phyloP scores from a whole-genome alignment of 306 rosid species.

The Prosopis cineraria region DNA sequence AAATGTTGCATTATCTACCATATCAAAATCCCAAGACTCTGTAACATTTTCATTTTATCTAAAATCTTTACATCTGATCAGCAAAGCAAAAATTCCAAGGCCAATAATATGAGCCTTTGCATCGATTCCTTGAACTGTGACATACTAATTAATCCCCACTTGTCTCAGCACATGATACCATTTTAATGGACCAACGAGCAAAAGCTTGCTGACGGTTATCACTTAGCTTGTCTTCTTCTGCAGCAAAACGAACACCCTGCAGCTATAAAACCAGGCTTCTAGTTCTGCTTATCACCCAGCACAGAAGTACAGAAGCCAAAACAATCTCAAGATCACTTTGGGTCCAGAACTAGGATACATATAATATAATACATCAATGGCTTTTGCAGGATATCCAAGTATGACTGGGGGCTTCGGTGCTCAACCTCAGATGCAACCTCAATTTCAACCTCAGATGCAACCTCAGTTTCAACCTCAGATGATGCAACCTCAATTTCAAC shows the following conservation, averaged over 20 bases:
- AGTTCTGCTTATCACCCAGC: neutral
- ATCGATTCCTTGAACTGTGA: neutral
- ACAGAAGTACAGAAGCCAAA: neutral
- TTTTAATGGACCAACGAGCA: neutral
- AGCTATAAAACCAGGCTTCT: neutral
- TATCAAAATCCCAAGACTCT: neutral
- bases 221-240: neutral
- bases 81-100: neutral
- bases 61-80: too few species aligned
- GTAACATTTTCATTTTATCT: neutral
- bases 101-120: neutral
- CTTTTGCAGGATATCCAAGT: neutral
- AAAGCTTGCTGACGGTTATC: neutral
- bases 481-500: too few species aligned
- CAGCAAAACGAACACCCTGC: neutral
- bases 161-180: neutral
- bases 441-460: neutral
- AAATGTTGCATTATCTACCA: neutral
- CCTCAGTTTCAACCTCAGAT: neutral
- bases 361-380: neutral
- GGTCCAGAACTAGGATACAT: neutral
- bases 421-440: neutral
- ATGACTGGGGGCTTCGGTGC: neutral
- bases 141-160: neutral
- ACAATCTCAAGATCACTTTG: neutral